Conservation (phyloP, 192 early-diverging fungal species). For the Chytriomyces hyalinus region DNA sequence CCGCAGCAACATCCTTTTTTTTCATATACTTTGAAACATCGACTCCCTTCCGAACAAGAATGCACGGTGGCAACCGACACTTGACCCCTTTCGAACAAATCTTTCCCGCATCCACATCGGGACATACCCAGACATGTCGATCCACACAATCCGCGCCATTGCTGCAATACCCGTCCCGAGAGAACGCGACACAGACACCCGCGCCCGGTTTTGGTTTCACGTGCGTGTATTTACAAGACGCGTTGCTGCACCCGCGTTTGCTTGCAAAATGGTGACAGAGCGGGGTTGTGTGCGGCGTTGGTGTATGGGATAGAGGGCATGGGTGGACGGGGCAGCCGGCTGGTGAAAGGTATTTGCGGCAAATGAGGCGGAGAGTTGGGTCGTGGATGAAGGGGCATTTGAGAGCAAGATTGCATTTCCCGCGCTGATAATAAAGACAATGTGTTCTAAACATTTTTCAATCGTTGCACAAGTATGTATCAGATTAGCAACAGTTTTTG, state of each 20-base stretch:
- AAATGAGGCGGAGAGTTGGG: slow-evolving; percentile 1
- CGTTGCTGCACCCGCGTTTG: background rate
- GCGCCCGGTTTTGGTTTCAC: background rate
- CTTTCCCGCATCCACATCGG: slow-evolving; percentile 13
- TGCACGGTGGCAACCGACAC: slow-evolving; percentile 7
- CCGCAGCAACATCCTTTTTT: background rate
- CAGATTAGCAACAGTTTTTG: background rate
- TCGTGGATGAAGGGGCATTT: slow-evolving; percentile 23
- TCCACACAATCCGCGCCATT: background rate
- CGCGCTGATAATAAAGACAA: background rate
- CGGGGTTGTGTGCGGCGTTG: slow-evolving; percentile 4
- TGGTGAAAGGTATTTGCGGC: slow-evolving; percentile 5
- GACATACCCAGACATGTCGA: slow-evolving; percentile 17
- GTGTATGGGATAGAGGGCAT: background rate
- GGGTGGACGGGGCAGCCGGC: background rate
- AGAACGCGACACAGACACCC: background rate
- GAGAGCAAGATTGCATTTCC: background rate
- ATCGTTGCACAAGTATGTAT: no score
- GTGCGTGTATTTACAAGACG: background rate
- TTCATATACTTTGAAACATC: background rate
- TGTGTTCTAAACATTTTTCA: background rate
- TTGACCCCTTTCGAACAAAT: background rate
- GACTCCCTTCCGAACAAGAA: background rate
- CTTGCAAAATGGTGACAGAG: slow-evolving; percentile 4
- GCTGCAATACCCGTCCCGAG: slow-evolving; percentile 3